phyloP scores from a whole-genome alignment of 2,329 filamentous ascomycete genomes.

The Beauveria varroae region DNA sequence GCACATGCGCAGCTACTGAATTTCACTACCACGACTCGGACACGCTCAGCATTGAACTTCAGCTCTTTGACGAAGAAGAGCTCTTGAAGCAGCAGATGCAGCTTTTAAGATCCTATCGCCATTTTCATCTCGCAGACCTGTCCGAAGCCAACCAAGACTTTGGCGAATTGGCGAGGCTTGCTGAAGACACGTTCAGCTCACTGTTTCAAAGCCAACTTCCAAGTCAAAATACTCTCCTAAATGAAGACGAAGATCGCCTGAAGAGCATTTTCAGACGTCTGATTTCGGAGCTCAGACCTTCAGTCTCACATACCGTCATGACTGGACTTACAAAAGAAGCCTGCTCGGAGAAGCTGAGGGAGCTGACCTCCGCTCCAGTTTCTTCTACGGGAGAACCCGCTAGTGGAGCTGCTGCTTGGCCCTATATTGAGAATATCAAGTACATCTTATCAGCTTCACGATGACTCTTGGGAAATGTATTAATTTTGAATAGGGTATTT shows the following conservation, averaged over 20 bases:
- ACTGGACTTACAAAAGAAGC: constrained; percentile 13
- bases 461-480: not conserved
- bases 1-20: constrained; percentile 41
- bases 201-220: constrained; percentile 26
- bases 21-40: constrained; percentile 31
- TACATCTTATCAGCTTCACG: constrained; percentile 12
- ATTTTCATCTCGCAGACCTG: constrained; percentile 15
- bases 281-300: not conserved
- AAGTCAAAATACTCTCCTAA: constrained; percentile 17
- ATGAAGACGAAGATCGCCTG: constrained; percentile 9
- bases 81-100: constrained; percentile 26
- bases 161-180: constrained; percentile 21
- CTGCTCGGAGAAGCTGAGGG: constrained; percentile 27
- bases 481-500: constrained; percentile 29
- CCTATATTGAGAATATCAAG: constrained; percentile 37
- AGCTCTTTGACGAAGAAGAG: constrained; percentile 25
- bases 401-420: constrained; percentile 27
- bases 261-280: not conserved
- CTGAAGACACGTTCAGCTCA: constrained; percentile 28
- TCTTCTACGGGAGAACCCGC: constrained; percentile 15
- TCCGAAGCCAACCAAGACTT: not conserved
- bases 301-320: constrained; percentile 15
- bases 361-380: constrained; percentile 26
- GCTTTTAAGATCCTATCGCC: constrained; percentile 30
- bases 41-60: constrained; percentile 26